Evolutionary conservation across 371 early-diverging fungal species (phyloP).

Genomic region (Actinomortierella ambigua): DNA sequence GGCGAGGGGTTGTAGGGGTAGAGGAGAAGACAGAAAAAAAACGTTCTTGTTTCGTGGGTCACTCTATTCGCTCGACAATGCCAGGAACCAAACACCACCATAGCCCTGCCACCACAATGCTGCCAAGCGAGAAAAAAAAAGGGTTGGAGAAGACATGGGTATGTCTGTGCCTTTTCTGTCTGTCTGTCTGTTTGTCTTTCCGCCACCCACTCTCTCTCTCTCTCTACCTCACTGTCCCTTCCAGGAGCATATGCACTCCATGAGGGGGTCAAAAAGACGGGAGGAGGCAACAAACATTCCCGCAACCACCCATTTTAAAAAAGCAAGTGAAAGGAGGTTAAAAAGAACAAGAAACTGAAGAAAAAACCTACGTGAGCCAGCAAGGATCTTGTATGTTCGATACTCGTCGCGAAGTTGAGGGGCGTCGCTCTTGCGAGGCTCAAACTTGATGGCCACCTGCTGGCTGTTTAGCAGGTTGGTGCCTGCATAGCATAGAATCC

Average conservation of each 20-base stretch:
- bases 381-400: constrained; percentile 87
- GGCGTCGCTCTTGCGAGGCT: constrained; percentile 91
- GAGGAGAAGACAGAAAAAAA: neutral
- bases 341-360: neutral
- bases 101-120: no score
- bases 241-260: neutral
- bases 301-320: no score
- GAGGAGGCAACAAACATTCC: neutral
- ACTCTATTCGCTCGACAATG: no score
- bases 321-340: no score
- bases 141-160: neutral
- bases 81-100: constrained; percentile 3
- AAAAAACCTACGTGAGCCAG: constrained; percentile 66
- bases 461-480: constrained; percentile 78
- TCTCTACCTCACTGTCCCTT: neutral
- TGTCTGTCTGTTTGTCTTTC: neutral
- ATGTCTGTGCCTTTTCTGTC: neutral
- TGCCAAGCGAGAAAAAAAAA: neutral
- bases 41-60: constrained; percentile 1
- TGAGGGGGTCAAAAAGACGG: neutral
- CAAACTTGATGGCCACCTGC: constrained; percentile 93
- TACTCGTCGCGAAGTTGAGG: constrained; percentile 95
- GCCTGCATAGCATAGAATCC: constrained; percentile 44
- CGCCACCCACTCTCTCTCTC: neutral
- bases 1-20: neutral